Base-by-base conservation (phyloP, 192 early-diverging fungal genomes). In the Podila horticola region DNA sequence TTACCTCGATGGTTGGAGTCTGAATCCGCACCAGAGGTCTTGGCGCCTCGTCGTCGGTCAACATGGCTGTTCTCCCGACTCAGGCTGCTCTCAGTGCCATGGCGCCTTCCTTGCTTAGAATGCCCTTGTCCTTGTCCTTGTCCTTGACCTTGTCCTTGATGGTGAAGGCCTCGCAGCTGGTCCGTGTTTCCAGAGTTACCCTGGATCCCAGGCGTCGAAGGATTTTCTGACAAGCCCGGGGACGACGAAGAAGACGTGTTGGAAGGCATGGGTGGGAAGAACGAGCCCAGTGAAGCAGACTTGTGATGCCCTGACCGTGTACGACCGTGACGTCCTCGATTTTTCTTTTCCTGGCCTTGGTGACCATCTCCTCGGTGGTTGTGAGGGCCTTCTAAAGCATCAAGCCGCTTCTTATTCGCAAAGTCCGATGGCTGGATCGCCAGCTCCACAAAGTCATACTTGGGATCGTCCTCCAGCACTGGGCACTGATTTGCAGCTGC, bases 81-180 rank as follows among this genome's bases (percentile, higher is more conserved):
- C 13, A 45, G 41, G 41, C 41, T 45, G 41, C 41, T 45, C 41
- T 45, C 41, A 13, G 11, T 12, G 15, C 12, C 41, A 45, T 45
- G 41, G 2, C 15, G 41, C 41, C 0, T 45, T 45, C 41, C 41
- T 45, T 45, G 77, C 58, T n/a, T 75, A 66, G 17, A 55, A 65
- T 93, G 48, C 84, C 87, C 76, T 93, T 91, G 26, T 93, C 86
- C 71, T 93, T 89, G 45, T 87, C 88, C 49, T 90, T 87, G 48
- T 89, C 86, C 71, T 94, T 95, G 61, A 62, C 69, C 71, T 95
- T 93, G 48, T 90, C 86, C 71, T 93, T 95, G 41, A 17, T 45
- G 41, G 15, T 45, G 41, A 17, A 12, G 41, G 11, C 15, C 41
- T 45, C 41, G 41, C 41, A 45, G 15, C 4, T 12, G 13, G 41